Evolutionary conservation across 2,329 filamentous ascomycete genomes (phyloP), one percentile per base, ranked within the genome.

Genomic region (Podosphaera fusca): DNA sequence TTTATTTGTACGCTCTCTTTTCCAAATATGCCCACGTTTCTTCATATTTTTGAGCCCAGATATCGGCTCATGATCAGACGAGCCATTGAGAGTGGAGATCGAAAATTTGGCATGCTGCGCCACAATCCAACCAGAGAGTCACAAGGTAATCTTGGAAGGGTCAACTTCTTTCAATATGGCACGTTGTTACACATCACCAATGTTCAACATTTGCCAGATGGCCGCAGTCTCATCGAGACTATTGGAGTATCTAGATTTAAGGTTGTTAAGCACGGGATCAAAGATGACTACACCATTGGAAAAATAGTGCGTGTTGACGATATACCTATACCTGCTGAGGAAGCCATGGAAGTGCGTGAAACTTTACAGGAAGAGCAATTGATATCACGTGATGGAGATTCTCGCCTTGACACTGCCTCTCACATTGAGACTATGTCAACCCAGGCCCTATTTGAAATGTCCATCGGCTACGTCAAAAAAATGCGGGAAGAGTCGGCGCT

Each of bases 11-110:
- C 87, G 0, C 70, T 94, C 7, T 78, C 86, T 0, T 90, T 92
- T 63, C 89, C 89, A 0, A 74, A 76, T 1, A 87, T 90, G 79
- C 87, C 84, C 0, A 89, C 86, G 0, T 92, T 92, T 62, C 72
- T 95, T 2, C 85, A 94, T 64, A 79, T 95, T n/a, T 95, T 94
- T 65, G 89, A 95, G 67, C 85, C 86, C n/a, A 78, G 85, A 5
- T 95, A 95, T 67, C 80, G 87, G 6, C 74, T 92, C n/a, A 92
- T 95, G 87, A 83, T 95, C 42, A 77, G 84, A 52, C 79, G 87
- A 40, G 84, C 80, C 0, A 72, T 94, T 56, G 83, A 88, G 60
- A 72, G 64, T 57, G 80, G 81, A 0, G 79, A 84, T 59, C 74
- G 79, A 12, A 85, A 80, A 31, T 95, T 95, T 65, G 89, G 89